Base-by-base conservation (phyloP, 441 rosid genomes). In the Gossypium laxum region DNA sequence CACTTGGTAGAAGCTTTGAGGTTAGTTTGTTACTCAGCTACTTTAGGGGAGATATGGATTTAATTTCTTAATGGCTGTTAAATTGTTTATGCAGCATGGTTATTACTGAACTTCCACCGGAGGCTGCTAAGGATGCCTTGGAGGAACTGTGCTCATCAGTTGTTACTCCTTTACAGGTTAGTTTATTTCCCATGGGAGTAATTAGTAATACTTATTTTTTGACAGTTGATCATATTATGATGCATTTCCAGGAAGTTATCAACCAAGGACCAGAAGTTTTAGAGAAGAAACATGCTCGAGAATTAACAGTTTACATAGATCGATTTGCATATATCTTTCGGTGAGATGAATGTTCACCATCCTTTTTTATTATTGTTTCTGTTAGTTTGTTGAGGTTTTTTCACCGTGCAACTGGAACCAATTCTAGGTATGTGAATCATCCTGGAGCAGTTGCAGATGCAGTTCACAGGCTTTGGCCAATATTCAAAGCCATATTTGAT, bases 391-490 rank as follows among this genome's bases (percentile, higher is more conserved):
- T 55, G 43, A 69, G 60, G 51, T 82, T 59, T 66, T 64, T 70
- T 57, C 34, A 70, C 59, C 74, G 21, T 74, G 75, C 76, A 62
- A 68, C 77, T 72, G 58, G 64, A 65, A 79, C 66, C 71, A 63
- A 77, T 79, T 69, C 73, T 82, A 92, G 98, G 87, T 91, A 91
- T 83, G 93, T 92, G 67, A 95, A 89, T 83, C 96, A 95, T 72
- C 91, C 96, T 63, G 98, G 85, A 80, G 98, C 97, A 32, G 99
- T 95, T 69, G 99, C 99, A 55, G 97, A 88, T 80, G 92, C 93
- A 76, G 82, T 91, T 77, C 88, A 84, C 80, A 89, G 91, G 82
- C 96, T 89, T 64, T 95, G 99, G 99, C 91, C 96, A 21, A 74
- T 95, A 48, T 85, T 95, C 75, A 84, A 94, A 86, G 89, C 84